These are phyloP conservation scores for Neofusicoccum umdonicola DNA, from an alignment of 2,329 filamentous ascomycete genomes.

Conservation along the genomic window DNA sequence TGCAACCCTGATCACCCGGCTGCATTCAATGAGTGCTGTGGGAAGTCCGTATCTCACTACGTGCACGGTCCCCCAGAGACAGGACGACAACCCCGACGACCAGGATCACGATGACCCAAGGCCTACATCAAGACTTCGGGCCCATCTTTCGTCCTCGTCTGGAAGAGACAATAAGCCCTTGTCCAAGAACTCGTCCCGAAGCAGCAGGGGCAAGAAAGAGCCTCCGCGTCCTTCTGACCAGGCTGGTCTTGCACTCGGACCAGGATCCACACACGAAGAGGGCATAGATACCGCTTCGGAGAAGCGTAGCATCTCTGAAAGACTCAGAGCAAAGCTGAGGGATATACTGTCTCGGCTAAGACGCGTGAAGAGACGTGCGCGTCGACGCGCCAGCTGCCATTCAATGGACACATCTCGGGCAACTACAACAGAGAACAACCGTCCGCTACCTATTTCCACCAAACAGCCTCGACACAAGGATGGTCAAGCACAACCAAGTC, in stretches of 20 bases:
- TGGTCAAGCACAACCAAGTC: neutral
- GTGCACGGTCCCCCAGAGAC: conserved; percentile 1
- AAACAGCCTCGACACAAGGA: neutral
- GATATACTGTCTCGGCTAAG: neutral
- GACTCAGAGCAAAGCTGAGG: neutral
- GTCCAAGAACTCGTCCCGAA: conserved; percentile 1
- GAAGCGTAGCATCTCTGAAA: neutral
- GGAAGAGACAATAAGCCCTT: neutral
- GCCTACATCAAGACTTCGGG: neutral
- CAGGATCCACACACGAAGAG: neutral
- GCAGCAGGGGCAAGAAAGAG: neutral
- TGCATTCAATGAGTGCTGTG: conserved; percentile 18
- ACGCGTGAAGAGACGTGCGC: neutral
- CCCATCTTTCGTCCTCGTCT: neutral
- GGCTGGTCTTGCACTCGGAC: neutral
- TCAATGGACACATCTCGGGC: neutral
- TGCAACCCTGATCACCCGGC: neutral
- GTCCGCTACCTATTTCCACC: neutral
- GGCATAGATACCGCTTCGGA: neutral
- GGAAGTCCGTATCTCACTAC: conserved; percentile 15
- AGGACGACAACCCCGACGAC: neutral
- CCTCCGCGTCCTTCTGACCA: neutral
- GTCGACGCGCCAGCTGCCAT: neutral
- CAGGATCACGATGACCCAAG: neutral
- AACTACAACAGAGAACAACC: conserved; percentile 1